phyloP scores from a whole-genome alignment of 768 basidiomycete genomes.

The Kondoa malvinella region DNA sequence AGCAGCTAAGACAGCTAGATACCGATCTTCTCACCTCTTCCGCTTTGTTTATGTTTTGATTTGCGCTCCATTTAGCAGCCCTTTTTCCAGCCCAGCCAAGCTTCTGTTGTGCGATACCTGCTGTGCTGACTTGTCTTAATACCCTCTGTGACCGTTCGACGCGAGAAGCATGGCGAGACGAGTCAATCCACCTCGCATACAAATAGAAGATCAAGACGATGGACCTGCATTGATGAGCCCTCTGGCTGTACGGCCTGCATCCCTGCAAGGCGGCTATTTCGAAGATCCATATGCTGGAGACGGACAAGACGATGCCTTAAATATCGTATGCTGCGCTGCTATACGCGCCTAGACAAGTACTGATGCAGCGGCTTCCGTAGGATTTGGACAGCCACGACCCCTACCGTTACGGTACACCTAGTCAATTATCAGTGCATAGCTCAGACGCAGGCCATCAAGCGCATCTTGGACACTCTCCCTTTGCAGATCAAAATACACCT shows the following conservation, averaged over 20 bases:
- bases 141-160: neutral
- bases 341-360: too few relatives aligned
- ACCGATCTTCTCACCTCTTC: too few relatives aligned
- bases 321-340: too few relatives aligned
- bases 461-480: neutral
- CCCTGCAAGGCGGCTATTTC: neutral
- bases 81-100: neutral
- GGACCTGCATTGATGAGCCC: neutral
- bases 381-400: neutral
- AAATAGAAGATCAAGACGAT: neutral
- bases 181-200: neutral
- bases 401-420: neutral
- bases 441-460: neutral
- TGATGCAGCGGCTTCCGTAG: too few relatives aligned
- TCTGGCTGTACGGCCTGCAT: neutral
- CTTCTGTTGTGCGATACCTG: neutral
- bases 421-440: neutral
- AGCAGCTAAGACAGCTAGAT: too few relatives aligned
- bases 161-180: neutral
- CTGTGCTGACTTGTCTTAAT: neutral
- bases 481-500: neutral
- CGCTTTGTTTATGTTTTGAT: neutral
- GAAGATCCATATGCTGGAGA: neutral
- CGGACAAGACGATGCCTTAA: neutral
- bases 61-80: neutral